Evolutionary conservation across 495 filamentous ascomycete genomes (phyloP), one percentile per base, ranked within the genome.

Genomic region (Wilcoxina mikolae): DNA sequence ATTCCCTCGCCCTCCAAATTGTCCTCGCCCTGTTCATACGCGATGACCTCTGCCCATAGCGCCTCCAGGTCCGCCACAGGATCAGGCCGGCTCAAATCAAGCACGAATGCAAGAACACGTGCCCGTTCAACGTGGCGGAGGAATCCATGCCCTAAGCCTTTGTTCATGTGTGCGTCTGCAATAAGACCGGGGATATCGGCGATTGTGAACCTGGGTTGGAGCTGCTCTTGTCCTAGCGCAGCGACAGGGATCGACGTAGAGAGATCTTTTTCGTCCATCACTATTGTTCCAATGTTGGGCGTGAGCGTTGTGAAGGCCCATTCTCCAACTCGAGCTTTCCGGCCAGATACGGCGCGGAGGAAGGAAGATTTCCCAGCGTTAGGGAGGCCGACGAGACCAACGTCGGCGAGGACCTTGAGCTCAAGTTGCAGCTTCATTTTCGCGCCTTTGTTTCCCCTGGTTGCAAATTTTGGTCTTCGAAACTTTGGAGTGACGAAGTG

Each of bases 221-320:
- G 20, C 7, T 52, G 45, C 26, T 56, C 41, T 7, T 29, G 60
- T 4, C 67, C 65, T 29, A 70, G 66, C 29, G 60, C 52, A 39
- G 62, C 65, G 3, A 41, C 31, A 0, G 56, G 44, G 22, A 62
- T 28, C 56, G 71, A 46, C 61, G 68, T 58, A 64, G 73, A 42
- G 3, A 91, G 87, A 48, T 76, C 79, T 66, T 84, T 73, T 57
- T 90, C 74, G 61, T 95, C 91, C 26, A 96, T 73, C 4, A 95
- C 82, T 12, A 96, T 86, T 0, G 93, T 98, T 33, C 91, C 91
- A 55, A 98, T 89, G 61, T 88, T 94, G 0, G 91, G 91, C 39
- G 85, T 81, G 4, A 98, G 73, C 0, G 91, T 98, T 3, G 91
- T 98, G 64, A 98, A 98, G 18, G 87, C 91, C 91, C 91, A 98